Percentiles rank a stretch among this genome's conserved stretches.
Evolutionary conservation across 1,284 basidiomycete genomes (phyloP).

Genomic region (Trametes sp.): DNA sequence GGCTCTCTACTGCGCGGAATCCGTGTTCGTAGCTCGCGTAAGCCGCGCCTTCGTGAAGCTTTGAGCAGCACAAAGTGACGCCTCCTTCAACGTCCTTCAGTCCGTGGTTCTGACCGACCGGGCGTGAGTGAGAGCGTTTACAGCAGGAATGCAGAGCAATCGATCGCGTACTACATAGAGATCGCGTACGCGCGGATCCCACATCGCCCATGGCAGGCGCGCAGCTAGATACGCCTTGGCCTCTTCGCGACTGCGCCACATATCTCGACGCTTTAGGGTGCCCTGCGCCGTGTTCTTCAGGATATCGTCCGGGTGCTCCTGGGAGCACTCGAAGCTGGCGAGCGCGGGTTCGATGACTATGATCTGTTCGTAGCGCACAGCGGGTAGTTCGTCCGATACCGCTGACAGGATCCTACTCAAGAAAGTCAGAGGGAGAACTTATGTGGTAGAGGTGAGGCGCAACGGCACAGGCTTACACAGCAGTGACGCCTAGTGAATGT

Average conservation of each 20-base stretch:
- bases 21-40: not conserved
- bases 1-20: not conserved
- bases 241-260: slow-evolving; percentile 22
- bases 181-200: slow-evolving; percentile 23
- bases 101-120: not conserved
- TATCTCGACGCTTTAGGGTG: slow-evolving; percentile 14
- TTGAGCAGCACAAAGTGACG: not conserved
- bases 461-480: slow-evolving; percentile 1
- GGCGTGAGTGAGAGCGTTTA: not conserved
- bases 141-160: not conserved
- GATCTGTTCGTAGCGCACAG: slow-evolving; percentile 10
- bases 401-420: slow-evolving; percentile 42
- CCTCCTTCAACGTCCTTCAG: not conserved
- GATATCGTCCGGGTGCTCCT: slow-evolving; percentile 6
- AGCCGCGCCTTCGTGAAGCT: not conserved
- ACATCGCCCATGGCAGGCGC: slow-evolving; percentile 27
- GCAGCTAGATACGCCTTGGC: slow-evolving; percentile 21
- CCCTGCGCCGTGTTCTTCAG: slow-evolving; percentile 6
- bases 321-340: slow-evolving; percentile 10
- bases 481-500: slow-evolving; percentile 9
- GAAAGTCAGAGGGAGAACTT: slow-evolving; percentile 39
- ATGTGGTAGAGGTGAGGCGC: slow-evolving; percentile 34
- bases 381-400: not conserved
- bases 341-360: slow-evolving; percentile 30
- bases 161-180: slow-evolving; percentile 23